Conservation (phyloP, 192 early-diverging fungal genomes). For the Borealophlyctis nickersoniae region DNA sequence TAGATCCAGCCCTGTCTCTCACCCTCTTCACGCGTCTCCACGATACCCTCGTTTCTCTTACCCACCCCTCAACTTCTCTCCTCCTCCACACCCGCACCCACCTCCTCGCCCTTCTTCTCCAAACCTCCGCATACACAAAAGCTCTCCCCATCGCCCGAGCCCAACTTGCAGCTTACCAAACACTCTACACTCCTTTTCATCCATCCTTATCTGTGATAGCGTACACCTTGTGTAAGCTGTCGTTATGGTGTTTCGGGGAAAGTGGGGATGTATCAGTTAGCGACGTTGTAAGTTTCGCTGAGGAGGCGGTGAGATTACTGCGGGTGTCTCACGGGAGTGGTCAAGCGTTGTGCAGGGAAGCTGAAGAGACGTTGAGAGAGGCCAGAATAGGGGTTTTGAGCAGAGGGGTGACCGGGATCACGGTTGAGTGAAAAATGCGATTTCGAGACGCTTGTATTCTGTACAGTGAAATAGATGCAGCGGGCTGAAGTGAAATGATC, state of each 20-base stretch:
- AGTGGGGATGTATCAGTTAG: no score
- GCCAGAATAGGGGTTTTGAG: constrained; percentile 1
- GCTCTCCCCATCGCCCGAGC: background rate
- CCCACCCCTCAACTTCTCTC: background rate
- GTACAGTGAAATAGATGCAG: no score
- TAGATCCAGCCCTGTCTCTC: background rate
- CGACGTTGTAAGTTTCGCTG: background rate
- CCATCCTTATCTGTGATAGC: constrained; percentile 2
- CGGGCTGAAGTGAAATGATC: no score
- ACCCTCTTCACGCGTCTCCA: background rate
- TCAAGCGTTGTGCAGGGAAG: constrained; percentile 1
- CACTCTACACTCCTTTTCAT: constrained; percentile 2
- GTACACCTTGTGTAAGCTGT: constrained; percentile 5
- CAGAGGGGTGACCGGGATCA: no score
- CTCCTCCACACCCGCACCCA: constrained; percentile 8
- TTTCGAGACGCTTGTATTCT: no score
- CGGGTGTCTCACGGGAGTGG: constrained; percentile 1
- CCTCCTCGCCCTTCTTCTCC: constrained; percentile 3
- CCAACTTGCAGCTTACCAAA: background rate
- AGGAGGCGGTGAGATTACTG: background rate
- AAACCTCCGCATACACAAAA: background rate
- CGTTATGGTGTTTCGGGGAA: background rate
- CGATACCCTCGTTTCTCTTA: background rate
- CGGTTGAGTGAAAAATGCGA: no score
- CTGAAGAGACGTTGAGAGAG: background rate